A percentile compares a stretch with the other conserved stretches of the same genome.
phyloP scores from a whole-genome alignment of 2,329 filamentous ascomycete genomes.

The Thermoascus crustaceus region DNA sequence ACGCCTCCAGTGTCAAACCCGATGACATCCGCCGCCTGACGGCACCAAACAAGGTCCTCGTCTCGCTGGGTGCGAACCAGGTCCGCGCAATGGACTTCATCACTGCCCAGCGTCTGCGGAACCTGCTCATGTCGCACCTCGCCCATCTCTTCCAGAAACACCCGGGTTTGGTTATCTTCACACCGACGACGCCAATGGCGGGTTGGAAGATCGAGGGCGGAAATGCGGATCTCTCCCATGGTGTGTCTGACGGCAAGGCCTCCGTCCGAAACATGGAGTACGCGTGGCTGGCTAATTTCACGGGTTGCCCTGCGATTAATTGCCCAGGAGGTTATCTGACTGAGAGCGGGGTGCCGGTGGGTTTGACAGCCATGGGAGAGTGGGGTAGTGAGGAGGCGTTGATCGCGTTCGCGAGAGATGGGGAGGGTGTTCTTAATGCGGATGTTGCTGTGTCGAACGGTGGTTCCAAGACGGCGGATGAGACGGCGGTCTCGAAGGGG shows the following conservation, averaged over 20 bases:
- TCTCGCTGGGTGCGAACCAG: conserved; percentile 53
- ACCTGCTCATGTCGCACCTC: conserved; percentile 70
- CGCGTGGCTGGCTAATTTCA: conserved; percentile 76
- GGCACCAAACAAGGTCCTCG: conserved; percentile 60
- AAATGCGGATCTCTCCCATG: conserved; percentile 51
- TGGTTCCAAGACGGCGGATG: neutral
- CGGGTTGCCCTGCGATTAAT: conserved; percentile 65
- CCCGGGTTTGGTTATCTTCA: conserved; percentile 69
- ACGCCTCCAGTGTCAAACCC: conserved; percentile 43
- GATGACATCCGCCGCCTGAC: conserved; percentile 52
- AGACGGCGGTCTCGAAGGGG: conserved; percentile 12
- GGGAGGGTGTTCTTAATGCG: conserved; percentile 39
- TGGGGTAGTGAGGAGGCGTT: conserved; percentile 48
- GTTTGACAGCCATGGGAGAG: conserved; percentile 47
- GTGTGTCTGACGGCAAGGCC: conserved; percentile 64
- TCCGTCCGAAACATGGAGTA: conserved; percentile 76
- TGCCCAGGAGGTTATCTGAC: conserved; percentile 67
- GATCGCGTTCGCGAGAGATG: conserved; percentile 47
- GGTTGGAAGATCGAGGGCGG: conserved; percentile 64
- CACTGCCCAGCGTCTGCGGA: conserved; percentile 63
- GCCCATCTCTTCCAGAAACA: conserved; percentile 60
- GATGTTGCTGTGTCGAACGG: conserved; percentile 5
- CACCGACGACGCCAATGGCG: conserved; percentile 65
- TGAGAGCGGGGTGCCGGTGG: conserved; percentile 37
- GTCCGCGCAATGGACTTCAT: conserved; percentile 63